Base-by-base conservation (phyloP, 1,284 basidiomycete genomes). In the Lignosus rhinocerotis region DNA sequence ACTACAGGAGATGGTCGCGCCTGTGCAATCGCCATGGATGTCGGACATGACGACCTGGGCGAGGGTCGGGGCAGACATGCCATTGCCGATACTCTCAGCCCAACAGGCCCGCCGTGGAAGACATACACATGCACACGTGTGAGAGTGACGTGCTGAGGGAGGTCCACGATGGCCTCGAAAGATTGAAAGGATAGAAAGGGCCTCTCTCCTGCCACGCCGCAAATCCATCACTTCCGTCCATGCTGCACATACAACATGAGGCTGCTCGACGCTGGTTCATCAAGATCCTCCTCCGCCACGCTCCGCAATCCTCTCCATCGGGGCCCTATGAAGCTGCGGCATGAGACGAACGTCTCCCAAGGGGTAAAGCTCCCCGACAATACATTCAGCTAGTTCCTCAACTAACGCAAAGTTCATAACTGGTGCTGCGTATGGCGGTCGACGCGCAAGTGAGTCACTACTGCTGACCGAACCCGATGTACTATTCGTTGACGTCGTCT, bases 131-230 rank as follows among this genome's bases (percentile, higher is more conserved):
- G 52, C 52, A 55, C 52, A 53, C 55, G 51, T 32, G 30, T 34
- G 16, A 33, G 49, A 32, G 14, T 31, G 52, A 32, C 36, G 39
- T 56, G 48, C 30, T 14, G 50, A 31, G n/a, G 16, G 55, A 17
- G 53, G 56, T 56, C 53, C 53, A 51, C 62, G 59, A 58, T 48
- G 62, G 55, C 60, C 50, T 39, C n/a, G 16, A 41, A 46, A 43
- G 25, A 36, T 41, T n/a, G 21, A 25, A 7, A 33, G 50, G 31
- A 47, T 30, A 49, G 45, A 52, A 59, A 41, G 49, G 55, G 33
- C 25, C 52, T 14, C 62, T 64, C 59, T 59, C 57, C 41, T 51
- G 62, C 62, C 62, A 64, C 62, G 62, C 62, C 57, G 62, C 62
- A 36, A 39, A 39, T 52, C 51, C 46, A 48, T 55, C 57, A 45